Evolutionary conservation across 225 moss, liverwort and hornwort genomes (phyloP), one percentile per base, ranked within the genome.

Genomic region (Anthoceros angustus): DNA sequence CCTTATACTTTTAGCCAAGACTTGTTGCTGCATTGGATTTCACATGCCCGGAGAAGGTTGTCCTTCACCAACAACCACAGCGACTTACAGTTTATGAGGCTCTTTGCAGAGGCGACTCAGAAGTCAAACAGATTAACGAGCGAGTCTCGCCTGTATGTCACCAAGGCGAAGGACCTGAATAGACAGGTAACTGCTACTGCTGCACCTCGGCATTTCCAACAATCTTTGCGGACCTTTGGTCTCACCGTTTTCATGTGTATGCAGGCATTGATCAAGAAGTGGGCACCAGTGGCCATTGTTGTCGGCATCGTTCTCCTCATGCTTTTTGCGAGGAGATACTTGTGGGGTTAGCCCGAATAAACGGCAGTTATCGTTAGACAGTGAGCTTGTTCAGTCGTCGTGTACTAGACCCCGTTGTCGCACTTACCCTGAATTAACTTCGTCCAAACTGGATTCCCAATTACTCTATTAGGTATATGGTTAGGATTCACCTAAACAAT

Each of bases 241-340:
- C n/a, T 48, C 14, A 48, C 11, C 26, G 62, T 61, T 18, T 25
- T 64, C 62, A 49, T 68, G 65, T 66, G 43, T 55, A 73, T 50
- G 68, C 94, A 95, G 94, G 94, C 94, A 64, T 82, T 95, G 74
- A 86, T 95, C 81, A 88, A 85, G 81, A 90, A 95, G 83, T 95
- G 91, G 90, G 94, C 94, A 71, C 94, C 94, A 63, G 80, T 95
- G 61, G 91, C 79, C 21, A 86, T 91, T 70, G 94, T 95, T 61
- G 16, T 91, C 41, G 94, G 79, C 68, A 80, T 95, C 66, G 94
- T 95, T 42, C 42, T 86, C 8, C 68, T 86, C 18, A 75, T 95
- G 74, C 71, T 95, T 66, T 88, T 81, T 81, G 76, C 85, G 71
- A 81, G 91, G 69, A 79, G 94, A 67, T 80, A 75, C 72, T 78